These are phyloP conservation scores for Wickerhamiella hasegawae DNA, from an alignment of 805 yeast species.

Conservation along the genomic window DNA sequence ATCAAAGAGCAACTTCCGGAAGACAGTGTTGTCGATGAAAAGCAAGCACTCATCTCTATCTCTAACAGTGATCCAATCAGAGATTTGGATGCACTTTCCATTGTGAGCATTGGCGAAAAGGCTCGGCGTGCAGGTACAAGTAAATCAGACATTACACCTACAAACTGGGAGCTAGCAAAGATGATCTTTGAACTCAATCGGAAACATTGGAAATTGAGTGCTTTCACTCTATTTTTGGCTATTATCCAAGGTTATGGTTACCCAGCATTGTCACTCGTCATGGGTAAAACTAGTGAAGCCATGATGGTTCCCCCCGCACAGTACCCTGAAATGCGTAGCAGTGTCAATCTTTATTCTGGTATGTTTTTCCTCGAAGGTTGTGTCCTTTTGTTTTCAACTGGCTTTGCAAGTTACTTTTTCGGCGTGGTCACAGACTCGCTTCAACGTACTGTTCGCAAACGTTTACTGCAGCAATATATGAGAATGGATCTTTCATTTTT, in stretches of 20 bases:
- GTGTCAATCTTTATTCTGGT: slow-evolving; percentile 21
- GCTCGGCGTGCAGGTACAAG: too few relatives aligned
- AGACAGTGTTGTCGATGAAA: too few relatives aligned
- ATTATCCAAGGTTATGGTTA: slow-evolving; percentile 25
- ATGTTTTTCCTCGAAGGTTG: slow-evolving; percentile 23
- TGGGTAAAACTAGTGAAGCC: slow-evolving; percentile 22
- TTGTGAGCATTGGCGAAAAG: too few relatives aligned
- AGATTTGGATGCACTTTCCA: too few relatives aligned
- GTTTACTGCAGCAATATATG: slow-evolving; percentile 12
- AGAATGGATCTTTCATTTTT: slow-evolving; percentile 18
- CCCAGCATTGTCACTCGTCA: slow-evolving; percentile 24
- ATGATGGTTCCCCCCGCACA: slow-evolving; percentile 20
- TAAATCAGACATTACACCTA: too few relatives aligned
- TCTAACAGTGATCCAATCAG: too few relatives aligned
- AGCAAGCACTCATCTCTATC: too few relatives aligned
- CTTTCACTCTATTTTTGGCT: slow-evolving; percentile 17
- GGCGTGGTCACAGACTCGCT: slow-evolving; percentile 19
- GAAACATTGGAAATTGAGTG: slow-evolving; percentile 14
- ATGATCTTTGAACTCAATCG: slow-evolving; percentile 16
- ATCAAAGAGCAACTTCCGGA: too few relatives aligned
- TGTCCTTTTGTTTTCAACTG: slow-evolving; percentile 15
- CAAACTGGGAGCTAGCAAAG: too few relatives aligned
- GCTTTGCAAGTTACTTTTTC: slow-evolving; percentile 13
- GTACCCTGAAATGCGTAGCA: slow-evolving; percentile 22
- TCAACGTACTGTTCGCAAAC: slow-evolving; percentile 14